Base-by-base conservation (phyloP, 495 filamentous ascomycete genomes). In the Sordaria brevicollis region DNA sequence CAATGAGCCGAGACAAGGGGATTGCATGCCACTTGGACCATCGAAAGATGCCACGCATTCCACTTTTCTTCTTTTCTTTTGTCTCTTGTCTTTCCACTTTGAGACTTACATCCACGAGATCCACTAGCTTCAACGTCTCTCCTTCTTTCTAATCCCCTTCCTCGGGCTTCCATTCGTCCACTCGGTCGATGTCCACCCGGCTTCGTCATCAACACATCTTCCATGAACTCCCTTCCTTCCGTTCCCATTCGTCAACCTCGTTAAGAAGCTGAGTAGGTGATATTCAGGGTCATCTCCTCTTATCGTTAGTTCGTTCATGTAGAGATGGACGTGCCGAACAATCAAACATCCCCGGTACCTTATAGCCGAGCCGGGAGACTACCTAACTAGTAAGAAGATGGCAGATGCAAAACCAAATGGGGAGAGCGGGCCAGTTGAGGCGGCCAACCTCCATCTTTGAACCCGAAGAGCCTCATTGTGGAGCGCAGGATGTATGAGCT, bases 91-190 rank as follows among this genome's bases (percentile, higher is more conserved):
- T 62, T 62, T 62, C 49, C 49, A 65, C 70, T 71, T 65, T 69
- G 39, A 35, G 67, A 68, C 69, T 67, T 73, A 68, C 70, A 67
- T 62, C n/a, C n/a, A n/a, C n/a, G n/a, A n/a, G n/a, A n/a, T n/a
- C 0, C 25, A 31, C 49, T 62, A 62, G 49, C 49, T 62, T 33
- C 25, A 31, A 62, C 49, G 49, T 43, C 39, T 54, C 11, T 57
- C 9, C 49, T 54, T 54, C 25, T 57, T 57, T 57, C 2, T n/a
- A n/a, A n/a, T 54, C 11, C 31, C 9, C 49, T 54, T 54, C 25
- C 31, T 57, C 31, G 1, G 13, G 31, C 31, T 31, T 15, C 49
- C 25, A 57, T 57, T 57, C 17, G 49, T 57, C 49, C 49, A 57
- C 17, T 19, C n/a, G n/a, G n/a, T 41, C 39, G n/a, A n/a, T n/a